Percentiles rank a stretch among this genome's conserved stretches.
Evolutionary conservation across 495 filamentous ascomycete genomes (phyloP).

Genomic region (Geopyxis carbonaria): DNA sequence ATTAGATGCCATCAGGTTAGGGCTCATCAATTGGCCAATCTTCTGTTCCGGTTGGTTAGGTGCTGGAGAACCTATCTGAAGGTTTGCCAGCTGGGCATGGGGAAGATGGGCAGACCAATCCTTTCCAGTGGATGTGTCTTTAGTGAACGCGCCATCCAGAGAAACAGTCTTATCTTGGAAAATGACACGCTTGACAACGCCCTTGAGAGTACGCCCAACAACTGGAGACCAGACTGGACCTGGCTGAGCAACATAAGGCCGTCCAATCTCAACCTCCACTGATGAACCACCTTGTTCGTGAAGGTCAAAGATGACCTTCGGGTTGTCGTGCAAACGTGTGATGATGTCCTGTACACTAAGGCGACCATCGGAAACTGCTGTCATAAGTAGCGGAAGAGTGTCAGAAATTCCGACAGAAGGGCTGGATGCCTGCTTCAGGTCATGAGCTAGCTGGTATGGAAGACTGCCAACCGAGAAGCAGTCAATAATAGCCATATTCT

Average conservation of each 20-base stretch:
- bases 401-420: conserved; percentile 55
- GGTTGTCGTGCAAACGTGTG: conserved; percentile 57
- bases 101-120: conserved; percentile 62
- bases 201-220: conserved; percentile 50
- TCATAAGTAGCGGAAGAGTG: conserved; percentile 59
- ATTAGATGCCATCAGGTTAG: conserved; percentile 13
- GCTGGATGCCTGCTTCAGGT: conserved; percentile 38
- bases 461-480: conserved; percentile 72
- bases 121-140: conserved; percentile 41
- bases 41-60: conserved; percentile 8
- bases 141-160: conserved; percentile 49
- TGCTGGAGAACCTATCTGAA: conserved; percentile 34
- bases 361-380: conserved; percentile 57
- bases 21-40: conserved; percentile 9
- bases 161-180: conserved; percentile 64
- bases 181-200: conserved; percentile 57
- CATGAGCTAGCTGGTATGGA: conserved; percentile 57
- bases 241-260: conserved; percentile 40
- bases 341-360: conserved; percentile 60
- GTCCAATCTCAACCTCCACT: conserved; percentile 56
- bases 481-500: conserved; percentile 59
- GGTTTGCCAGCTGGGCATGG: conserved; percentile 33
- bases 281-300: conserved; percentile 63
- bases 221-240: conserved; percentile 55
- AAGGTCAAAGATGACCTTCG: conserved; percentile 71